Conservation (phyloP, 768 basidiomycete species). For the Kwoniella dendrophila region DNA sequence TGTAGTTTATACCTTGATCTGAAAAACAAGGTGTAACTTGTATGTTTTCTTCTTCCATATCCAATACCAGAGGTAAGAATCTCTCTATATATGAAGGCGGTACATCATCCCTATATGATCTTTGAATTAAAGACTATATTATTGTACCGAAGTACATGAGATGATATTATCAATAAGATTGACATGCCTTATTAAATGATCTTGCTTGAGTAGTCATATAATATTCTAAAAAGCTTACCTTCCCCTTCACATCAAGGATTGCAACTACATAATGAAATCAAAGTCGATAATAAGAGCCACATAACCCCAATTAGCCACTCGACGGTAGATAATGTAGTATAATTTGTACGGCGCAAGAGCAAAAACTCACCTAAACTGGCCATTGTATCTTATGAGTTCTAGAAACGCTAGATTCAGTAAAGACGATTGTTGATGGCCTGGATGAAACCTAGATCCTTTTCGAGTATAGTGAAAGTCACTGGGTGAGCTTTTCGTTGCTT, state of each 20-base stretch:
- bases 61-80: slow-evolving; percentile 88
- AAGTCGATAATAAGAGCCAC: not conserved
- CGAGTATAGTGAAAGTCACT: too few relatives aligned
- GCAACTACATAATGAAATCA: slow-evolving; percentile 62
- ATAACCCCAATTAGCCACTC: not conserved
- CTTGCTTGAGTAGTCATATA: not conserved
- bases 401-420: not conserved
- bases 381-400: slow-evolving; percentile 10
- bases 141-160: not conserved
- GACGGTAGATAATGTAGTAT: too few relatives aligned
- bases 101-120: slow-evolving; percentile 95
- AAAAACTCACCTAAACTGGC: slow-evolving; percentile 35
- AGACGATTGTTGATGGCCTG: not conserved
- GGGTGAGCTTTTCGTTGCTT: too few relatives aligned
- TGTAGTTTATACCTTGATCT: slow-evolving; percentile 91
- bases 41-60: slow-evolving; percentile 95
- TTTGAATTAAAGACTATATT: slow-evolving; percentile 79
- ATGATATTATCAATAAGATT: not conserved
- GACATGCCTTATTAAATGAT: not conserved
- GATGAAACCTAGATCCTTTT: not conserved
- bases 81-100: slow-evolving; percentile 84
- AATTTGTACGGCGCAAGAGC: too few relatives aligned
- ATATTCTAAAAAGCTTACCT: slow-evolving; percentile 55
- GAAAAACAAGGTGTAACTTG: slow-evolving; percentile 97
- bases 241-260: slow-evolving; percentile 97